Percentiles rank a stretch among this genome's conserved stretches.
phyloP scores from a whole-genome alignment of 306 rosid genomes.

The Trichosanthes cucumerina region DNA sequence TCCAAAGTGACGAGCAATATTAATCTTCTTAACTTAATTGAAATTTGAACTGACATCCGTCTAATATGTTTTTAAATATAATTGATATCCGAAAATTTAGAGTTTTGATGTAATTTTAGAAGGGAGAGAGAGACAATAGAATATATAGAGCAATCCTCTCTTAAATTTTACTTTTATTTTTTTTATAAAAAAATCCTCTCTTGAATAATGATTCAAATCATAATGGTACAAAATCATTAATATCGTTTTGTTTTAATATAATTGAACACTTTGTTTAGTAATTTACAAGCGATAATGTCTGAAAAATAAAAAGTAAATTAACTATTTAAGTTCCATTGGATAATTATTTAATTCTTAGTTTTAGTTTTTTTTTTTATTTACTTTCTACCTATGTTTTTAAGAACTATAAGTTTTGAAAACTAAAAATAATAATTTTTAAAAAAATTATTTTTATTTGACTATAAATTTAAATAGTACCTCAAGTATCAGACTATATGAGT shows the following conservation, averaged over 20 bases:
- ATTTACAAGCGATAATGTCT: neutral
- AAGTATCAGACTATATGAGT: too few relatives aligned
- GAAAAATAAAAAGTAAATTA: neutral
- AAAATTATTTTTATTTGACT: too few relatives aligned
- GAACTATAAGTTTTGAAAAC: too few relatives aligned
- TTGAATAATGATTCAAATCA: neutral
- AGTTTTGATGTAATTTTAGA: too few relatives aligned
- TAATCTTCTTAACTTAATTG: neutral
- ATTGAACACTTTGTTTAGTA: neutral
- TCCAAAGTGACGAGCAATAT: neutral
- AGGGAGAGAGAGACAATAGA: too few relatives aligned
- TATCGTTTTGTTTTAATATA: neutral
- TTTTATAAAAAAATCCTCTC: neutral
- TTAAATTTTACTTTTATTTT: neutral
- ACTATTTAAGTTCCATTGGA: too few relatives aligned
- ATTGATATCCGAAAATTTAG: neutral
- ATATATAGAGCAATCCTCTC: neutral
- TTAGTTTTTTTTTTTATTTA: too few relatives aligned
- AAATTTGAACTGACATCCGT: neutral
- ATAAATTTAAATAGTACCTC: too few relatives aligned
- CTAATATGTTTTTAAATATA: neutral
- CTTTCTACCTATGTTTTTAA: too few relatives aligned
- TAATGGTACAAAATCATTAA: neutral
- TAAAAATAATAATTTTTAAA: too few relatives aligned
- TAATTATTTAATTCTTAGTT: too few relatives aligned